Conservation (phyloP, 768 basidiomycete species). For the Mycena alexandri region DNA sequence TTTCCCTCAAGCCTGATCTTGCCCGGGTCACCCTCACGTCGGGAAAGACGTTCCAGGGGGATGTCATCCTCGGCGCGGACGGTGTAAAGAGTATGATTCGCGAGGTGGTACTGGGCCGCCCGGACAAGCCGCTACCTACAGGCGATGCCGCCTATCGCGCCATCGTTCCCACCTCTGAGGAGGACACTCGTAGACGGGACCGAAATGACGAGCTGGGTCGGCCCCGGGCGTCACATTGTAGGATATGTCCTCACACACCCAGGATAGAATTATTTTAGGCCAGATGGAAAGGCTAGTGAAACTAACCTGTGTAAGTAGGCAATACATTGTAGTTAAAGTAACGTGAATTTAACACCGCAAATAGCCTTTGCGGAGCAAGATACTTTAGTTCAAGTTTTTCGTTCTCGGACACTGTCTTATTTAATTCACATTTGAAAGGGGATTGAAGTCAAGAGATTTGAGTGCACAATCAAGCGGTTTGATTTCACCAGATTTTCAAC, state of each 20-base stretch:
- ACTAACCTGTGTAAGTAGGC: too few species aligned
- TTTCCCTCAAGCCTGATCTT: conserved; percentile 39
- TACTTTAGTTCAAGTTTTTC: too few species aligned
- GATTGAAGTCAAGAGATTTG: too few species aligned
- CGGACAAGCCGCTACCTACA: conserved; percentile 59
- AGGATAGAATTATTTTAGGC: too few species aligned
- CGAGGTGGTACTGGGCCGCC: conserved; percentile 61
- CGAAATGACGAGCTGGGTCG: conserved; percentile 73
- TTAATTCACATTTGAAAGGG: too few species aligned
- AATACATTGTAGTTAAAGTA: too few species aligned
- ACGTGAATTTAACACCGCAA: too few species aligned
- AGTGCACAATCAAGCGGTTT: too few species aligned
- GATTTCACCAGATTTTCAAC: too few species aligned
- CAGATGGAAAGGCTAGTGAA: too few species aligned
- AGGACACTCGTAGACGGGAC: conserved; percentile 62
- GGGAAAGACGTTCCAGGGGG: conserved; percentile 56
- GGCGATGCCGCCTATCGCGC: conserved; percentile 77
- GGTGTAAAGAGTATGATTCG: conserved; percentile 66
- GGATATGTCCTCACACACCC: conserved; percentile 52
- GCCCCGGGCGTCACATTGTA: conserved; percentile 55
- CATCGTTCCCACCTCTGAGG: conserved; percentile 57
- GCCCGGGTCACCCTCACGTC: conserved; percentile 55
- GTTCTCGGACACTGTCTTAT: too few species aligned
- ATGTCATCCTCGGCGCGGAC: conserved; percentile 63
- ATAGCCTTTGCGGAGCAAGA: too few species aligned